These are phyloP conservation scores for Agaricales sp. DNA, from an alignment of 1,284 basidiomycete species.

Conservation along the genomic window DNA sequence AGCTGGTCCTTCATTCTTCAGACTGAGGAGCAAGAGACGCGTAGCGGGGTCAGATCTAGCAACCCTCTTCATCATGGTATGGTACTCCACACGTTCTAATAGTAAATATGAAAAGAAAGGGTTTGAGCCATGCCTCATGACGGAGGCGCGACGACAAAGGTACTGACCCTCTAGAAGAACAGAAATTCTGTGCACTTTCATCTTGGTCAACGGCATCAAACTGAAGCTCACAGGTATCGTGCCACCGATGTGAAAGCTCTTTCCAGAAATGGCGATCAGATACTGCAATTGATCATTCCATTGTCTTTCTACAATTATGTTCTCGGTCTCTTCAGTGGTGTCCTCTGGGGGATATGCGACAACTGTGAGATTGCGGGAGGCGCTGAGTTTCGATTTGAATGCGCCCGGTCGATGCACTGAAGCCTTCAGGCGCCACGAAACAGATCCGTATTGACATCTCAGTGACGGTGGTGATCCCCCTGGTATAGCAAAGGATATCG, in stretches of 20 bases:
- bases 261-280: conserved; percentile 71
- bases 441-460: conserved; percentile 69
- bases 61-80: conserved; percentile 58
- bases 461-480: conserved; percentile 44
- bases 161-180: conserved; percentile 75
- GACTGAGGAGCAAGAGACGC: conserved; percentile 57
- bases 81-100: conserved; percentile 75
- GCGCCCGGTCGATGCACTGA: conserved; percentile 78
- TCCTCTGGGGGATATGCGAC: conserved; percentile 74
- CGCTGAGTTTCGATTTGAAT: conserved; percentile 59
- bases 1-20: conserved; percentile 45
- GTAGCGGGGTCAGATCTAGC: conserved; percentile 68
- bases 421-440: conserved; percentile 77
- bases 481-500: conserved; percentile 1
- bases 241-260: conserved; percentile 78
- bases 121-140: conserved; percentile 2
- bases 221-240: conserved; percentile 75
- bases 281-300: conserved; percentile 93
- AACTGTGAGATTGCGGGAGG: conserved; percentile 47
- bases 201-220: conserved; percentile 78
- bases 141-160: neutral
- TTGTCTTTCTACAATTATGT: conserved; percentile 80
- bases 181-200: conserved; percentile 72
- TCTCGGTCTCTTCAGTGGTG: conserved; percentile 71
- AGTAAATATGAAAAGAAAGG: conserved; percentile 3